phyloP scores from a whole-genome alignment of 2,329 filamentous ascomycete genomes.

The Tolypocladium amazonense region DNA sequence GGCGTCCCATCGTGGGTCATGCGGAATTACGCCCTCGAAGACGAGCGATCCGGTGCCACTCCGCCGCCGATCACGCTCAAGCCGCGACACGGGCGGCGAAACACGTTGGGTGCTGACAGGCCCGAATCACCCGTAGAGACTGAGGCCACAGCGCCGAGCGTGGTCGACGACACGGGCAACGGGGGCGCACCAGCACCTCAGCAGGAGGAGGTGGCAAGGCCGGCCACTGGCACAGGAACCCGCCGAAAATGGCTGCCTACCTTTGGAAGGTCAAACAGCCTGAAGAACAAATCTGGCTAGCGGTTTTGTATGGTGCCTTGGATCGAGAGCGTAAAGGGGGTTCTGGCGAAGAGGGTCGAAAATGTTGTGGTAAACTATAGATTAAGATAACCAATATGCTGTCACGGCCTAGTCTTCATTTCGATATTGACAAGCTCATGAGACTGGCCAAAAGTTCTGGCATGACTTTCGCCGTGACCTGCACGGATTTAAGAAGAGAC shows the following conservation, averaged over 20 bases:
- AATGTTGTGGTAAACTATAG: too few species aligned
- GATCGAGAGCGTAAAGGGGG: too few species aligned
- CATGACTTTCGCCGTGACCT: too few species aligned
- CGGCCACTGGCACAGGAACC: conserved; percentile 13
- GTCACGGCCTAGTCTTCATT: too few species aligned
- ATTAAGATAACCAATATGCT: too few species aligned
- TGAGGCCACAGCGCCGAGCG: background rate
- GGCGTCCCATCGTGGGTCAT: conserved; percentile 30
- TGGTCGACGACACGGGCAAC: conserved; percentile 5
- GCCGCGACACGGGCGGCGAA: conserved; percentile 18
- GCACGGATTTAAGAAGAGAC: too few species aligned
- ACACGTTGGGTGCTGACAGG: conserved; percentile 14
- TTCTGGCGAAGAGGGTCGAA: background rate
- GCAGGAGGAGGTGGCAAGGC: background rate
- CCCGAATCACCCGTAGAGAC: conserved; percentile 2
- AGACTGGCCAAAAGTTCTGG: too few species aligned
- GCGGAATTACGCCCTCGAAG: conserved; percentile 23
- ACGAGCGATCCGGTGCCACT: conserved; percentile 38
- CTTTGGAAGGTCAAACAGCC: conserved; percentile 16
- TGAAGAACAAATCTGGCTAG: conserved; percentile 10
- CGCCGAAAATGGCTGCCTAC: conserved; percentile 25
- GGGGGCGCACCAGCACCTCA: background rate
- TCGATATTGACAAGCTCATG: too few species aligned
- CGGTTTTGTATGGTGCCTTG: background rate
- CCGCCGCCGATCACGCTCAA: conserved; percentile 46